Evolutionary conservation across 805 yeast species (phyloP), one percentile per base, ranked within the genome.

Genomic region (Sugiyamaella floridensis): DNA sequence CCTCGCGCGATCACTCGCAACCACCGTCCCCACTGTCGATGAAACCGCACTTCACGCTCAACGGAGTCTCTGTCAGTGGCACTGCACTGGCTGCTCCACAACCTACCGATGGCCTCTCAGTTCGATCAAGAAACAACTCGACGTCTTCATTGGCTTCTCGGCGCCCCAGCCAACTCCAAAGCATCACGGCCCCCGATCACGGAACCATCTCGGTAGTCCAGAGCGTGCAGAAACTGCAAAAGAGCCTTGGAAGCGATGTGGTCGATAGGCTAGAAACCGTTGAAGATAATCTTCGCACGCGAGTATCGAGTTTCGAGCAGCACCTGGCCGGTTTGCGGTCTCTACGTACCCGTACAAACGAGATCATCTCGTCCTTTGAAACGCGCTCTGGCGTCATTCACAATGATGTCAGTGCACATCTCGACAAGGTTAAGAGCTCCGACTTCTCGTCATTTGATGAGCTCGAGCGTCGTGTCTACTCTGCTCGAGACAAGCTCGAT

Each of bases 241-340:
- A 54, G 20, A 52, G 54, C 32, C 48, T 58, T n/a, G 45, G 48
- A 6, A 43, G 57, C 37, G 62, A 58, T 37, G 56, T 57, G 12
- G 55, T 58, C 1, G 26, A 49, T 16, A 44, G 55, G 11, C 48
- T 58, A 15, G 58, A 58, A 41, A 19, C 43, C 9, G 43, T 49
- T 2, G 58, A 55, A 40, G 48, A 32, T 15, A 45, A 34, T 12
- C 43, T 58, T 29, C 37, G 43, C 19, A 15, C 47, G 20, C 47
- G 52, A 22, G 4, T 67, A 43, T 61, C 55, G 20, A 49, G 44
- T 2, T 60, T 66, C 16, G 57, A 61, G 28, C 48, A 58, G 14
- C 62, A 62, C 11, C 57, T 65, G 2, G 60, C 57, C 19, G 55
- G 58, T 10, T 55, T 67, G 11, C 55, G 56, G n/a, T 62, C 54